Base-by-base conservation (phyloP, 2,329 filamentous ascomycete genomes). In the Colletotrichum noveboracense region DNA sequence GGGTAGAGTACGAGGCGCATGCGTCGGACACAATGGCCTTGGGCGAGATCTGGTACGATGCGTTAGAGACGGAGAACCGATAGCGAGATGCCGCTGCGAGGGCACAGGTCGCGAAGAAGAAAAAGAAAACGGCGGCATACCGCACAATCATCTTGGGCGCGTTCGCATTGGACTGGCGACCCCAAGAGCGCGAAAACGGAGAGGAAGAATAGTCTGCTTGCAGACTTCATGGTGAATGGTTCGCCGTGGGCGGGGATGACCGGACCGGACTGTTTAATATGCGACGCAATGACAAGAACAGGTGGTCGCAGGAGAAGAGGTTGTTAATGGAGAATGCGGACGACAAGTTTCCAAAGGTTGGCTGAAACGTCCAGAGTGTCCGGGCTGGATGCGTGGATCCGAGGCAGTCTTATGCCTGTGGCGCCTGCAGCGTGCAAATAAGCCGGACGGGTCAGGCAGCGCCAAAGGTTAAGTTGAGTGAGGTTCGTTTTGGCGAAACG, bases 21-120 rank as follows among this genome's bases (percentile, higher is more conserved):
- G 97, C 96, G 84, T 99, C 97, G 58, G 94, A 95, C 48, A 99
- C 96, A 81, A 97, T 97, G 76, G 95, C 92, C 79, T 93, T 93
- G 21, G 96, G 95, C 56, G 97, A 95, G 80, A 98, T 94, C 95
- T 98, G 88, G 77, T 81, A 80, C 60, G 78, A 74, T 72, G 77
- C 77, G 82, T 90, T 85, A 90, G 87, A 85, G 75, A 80, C n/a
- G 64, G 78, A 62, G n/a, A 79, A 78, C 61, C 78, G 78, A 74
- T 76, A 77, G 36, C 78, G 52, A 38, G 76, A 67, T 67, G 76
- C 69, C 70, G 78, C 52, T 69, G 71, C 60, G 56, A 58, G 69
- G 79, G 77, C 66, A 77, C 61, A 38, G 71, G 74, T 66, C 75
- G 70, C 65, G 43, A 52, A 71, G 36, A 60, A 76, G 76, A 58